A percentile compares a stretch with the other conserved stretches of the same genome.
Evolutionary conservation across 148 eudicot genomes (phyloP).

Genomic region (Rhododendron kiyosumense): DNA sequence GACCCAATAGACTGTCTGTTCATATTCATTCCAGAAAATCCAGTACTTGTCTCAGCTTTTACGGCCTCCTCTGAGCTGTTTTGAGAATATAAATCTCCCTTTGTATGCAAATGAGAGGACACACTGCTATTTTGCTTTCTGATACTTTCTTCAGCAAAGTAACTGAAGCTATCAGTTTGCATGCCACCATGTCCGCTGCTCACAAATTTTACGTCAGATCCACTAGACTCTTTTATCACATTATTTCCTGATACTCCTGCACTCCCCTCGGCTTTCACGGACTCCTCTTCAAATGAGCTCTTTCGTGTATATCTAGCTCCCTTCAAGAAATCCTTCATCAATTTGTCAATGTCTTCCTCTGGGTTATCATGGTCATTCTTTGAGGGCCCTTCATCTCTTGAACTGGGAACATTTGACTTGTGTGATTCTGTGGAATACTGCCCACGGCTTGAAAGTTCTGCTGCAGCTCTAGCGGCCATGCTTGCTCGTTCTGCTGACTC

Average conservation of each 20-base stretch:
- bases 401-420: conserved; percentile 16
- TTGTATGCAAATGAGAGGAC: conserved; percentile 29
- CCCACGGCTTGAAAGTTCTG: conserved; percentile 54
- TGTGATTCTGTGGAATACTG: conserved; percentile 35
- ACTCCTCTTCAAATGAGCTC: conserved; percentile 20
- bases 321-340: conserved; percentile 18
- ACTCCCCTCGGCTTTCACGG: not conserved
- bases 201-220: conserved; percentile 18
- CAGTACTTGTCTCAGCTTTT: not conserved
- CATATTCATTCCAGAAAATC: conserved; percentile 14
- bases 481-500: conserved; percentile 93
- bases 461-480: conserved; percentile 98
- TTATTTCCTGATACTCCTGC: conserved; percentile 13
- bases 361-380: conserved; percentile 18
- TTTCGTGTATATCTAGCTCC: conserved; percentile 19
- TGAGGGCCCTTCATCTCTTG: conserved; percentile 23
- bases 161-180: conserved; percentile 19
- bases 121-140: conserved; percentile 23
- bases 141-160: conserved; percentile 22
- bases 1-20: conserved; percentile 23
- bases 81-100: not conserved
- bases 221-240: conserved; percentile 16
- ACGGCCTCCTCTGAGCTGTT: not conserved
- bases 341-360: conserved; percentile 13
- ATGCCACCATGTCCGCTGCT: conserved; percentile 5